Conservation (phyloP, 768 basidiomycete species). For the Lactarius psammicola region DNA sequence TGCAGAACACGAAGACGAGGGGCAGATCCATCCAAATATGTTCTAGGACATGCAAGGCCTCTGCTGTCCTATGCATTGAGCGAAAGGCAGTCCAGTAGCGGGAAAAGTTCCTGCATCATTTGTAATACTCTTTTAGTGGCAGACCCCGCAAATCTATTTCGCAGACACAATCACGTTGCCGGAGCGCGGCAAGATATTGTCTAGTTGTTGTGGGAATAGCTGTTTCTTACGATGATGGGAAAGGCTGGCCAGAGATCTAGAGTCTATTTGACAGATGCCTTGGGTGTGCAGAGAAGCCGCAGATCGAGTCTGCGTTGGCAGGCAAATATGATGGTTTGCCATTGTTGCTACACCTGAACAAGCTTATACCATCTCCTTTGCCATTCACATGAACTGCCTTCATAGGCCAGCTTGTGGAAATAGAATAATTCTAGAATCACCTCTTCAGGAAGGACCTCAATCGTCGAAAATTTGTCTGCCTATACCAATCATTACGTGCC, state of each 20-base stretch:
- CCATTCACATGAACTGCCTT: too few species aligned
- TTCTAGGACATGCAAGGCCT: background rate
- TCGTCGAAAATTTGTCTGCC: background rate
- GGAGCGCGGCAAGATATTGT: constrained; percentile 7
- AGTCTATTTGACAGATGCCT: background rate
- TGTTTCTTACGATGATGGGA: background rate
- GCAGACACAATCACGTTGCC: constrained; percentile 1
- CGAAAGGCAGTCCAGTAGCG: background rate
- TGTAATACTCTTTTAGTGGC: background rate
- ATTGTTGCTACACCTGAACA: constrained; percentile 4
- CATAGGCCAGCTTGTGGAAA: background rate
- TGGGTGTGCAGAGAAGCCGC: constrained; percentile 9
- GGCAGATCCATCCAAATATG: background rate
- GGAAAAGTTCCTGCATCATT: background rate
- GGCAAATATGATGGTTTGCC: constrained; percentile 1
- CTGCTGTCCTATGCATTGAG: background rate
- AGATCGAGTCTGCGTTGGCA: constrained; percentile 2
- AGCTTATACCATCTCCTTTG: constrained; percentile 1
- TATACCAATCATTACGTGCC: too few species aligned
- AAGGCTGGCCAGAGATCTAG: constrained; percentile 5
- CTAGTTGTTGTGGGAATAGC: background rate
- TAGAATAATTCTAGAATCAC: constrained; percentile 4
- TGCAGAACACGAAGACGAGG: background rate
- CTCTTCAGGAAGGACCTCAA: constrained; percentile 11
- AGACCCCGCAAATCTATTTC: background rate